Conservation (phyloP, 176 grass and related monocot genomes). For the Carex pumila region DNA sequence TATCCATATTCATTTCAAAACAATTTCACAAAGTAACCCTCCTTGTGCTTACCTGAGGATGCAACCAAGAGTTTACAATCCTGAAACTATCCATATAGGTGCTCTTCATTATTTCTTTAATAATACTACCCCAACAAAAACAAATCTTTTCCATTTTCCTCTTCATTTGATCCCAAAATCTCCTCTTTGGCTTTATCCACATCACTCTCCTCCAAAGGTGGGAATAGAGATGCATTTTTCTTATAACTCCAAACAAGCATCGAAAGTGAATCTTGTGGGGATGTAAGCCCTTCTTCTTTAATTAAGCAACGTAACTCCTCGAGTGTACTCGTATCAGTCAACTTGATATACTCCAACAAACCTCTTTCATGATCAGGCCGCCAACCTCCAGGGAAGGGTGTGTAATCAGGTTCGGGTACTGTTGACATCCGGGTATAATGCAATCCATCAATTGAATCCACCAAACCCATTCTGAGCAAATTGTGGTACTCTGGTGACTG, state of each 20-base stretch:
- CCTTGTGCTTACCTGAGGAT: background rate
- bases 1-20: background rate
- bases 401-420: conserved; percentile 94
- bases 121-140: background rate
- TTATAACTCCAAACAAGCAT: conserved; percentile 98
- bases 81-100: background rate
- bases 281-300: conserved; percentile 82
- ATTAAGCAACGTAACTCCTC: conserved; percentile 54
- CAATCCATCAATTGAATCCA: conserved; percentile 89
- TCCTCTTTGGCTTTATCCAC: conserved; percentile 37
- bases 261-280: conserved; percentile 80
- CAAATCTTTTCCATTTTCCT: conserved; percentile 33
- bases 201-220: conserved; percentile 35
- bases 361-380: conserved; percentile 75
- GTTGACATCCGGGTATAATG: conserved; percentile 93
- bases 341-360: conserved; percentile 84
- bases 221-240: conserved; percentile 63
- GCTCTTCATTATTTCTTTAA: background rate
- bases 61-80: background rate
- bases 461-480: conserved; percentile 85
- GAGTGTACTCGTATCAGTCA: conserved; percentile 56
- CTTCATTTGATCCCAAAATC: conserved; percentile 28
- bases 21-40: background rate
- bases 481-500: conserved; percentile 93
- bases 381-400: conserved; percentile 59